phyloP scores from a whole-genome alignment of 768 basidiomycete species.

The Suillus luteus region DNA sequence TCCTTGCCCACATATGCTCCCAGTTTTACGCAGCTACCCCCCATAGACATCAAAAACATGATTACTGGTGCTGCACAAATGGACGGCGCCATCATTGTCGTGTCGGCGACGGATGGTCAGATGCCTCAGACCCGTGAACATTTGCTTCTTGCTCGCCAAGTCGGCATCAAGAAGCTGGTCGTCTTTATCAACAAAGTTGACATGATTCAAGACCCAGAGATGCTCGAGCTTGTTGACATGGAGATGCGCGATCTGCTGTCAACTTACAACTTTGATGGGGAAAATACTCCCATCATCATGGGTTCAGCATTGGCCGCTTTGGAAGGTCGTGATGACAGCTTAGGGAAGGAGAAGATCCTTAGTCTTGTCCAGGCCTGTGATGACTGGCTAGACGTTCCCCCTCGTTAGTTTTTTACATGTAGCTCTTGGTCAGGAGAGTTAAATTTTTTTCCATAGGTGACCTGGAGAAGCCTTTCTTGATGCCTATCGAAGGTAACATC shows the following conservation, averaged over 20 bases:
- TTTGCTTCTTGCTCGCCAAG: constrained; percentile 94
- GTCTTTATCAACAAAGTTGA: constrained; percentile 99
- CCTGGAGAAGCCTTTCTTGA: constrained; percentile 96
- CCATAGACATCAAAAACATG: constrained; percentile 93
- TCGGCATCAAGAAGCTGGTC: constrained; percentile 95
- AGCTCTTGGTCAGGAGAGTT: constrained; percentile 10
- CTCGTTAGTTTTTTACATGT: constrained; percentile 54
- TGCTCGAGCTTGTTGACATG: constrained; percentile 99
- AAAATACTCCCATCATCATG: constrained; percentile 97
- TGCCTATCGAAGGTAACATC: constrained; percentile 80
- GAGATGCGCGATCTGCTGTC: constrained; percentile 97
- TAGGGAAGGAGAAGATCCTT: constrained; percentile 77
- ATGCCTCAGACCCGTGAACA: constrained; percentile 99
- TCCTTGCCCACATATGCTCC: constrained; percentile 11
- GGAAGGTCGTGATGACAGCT: constrained; percentile 79
- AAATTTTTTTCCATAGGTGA: constrained; percentile 59
- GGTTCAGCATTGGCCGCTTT: constrained; percentile 96
- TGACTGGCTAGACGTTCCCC: constrained; percentile 91
- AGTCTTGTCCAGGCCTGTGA: constrained; percentile 89
- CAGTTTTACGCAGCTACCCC: constrained; percentile 13
- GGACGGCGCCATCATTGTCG: constrained; percentile 95
- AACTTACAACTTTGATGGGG: constrained; percentile 95
- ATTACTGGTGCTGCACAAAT: constrained; percentile 99
- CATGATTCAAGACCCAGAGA: constrained; percentile 93
- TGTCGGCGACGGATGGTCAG: constrained; percentile 98